phyloP scores from a whole-genome alignment of 345 rosid species.

The Cardamine occulta region DNA sequence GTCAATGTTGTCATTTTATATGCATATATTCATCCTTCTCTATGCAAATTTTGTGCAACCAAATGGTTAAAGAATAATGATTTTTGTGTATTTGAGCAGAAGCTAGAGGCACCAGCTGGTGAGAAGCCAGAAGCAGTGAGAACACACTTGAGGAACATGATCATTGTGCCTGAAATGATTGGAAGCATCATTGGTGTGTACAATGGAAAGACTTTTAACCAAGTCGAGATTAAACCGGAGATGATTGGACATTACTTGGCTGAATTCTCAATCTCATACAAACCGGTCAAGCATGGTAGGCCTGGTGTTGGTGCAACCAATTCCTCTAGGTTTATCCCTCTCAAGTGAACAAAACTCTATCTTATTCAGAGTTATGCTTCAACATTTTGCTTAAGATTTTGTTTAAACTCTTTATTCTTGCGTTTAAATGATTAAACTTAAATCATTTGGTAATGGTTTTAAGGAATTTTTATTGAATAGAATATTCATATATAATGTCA shows the following conservation, averaged over 20 bases:
- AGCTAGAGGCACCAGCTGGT: constrained; percentile 65
- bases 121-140: constrained; percentile 78
- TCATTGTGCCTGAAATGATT: constrained; percentile 62
- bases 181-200: constrained; percentile 33
- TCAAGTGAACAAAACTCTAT: constrained; percentile 54
- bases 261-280: constrained; percentile 59
- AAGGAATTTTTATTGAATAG: not conserved
- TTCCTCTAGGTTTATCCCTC: constrained; percentile 80
- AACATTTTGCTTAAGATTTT: not conserved
- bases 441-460: not conserved
- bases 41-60: not conserved
- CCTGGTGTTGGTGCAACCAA: constrained; percentile 84
- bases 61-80: not conserved
- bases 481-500: not conserved
- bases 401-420: not conserved
- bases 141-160: constrained; percentile 70
- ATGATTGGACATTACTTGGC: constrained; percentile 43
- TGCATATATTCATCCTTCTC: not conserved
- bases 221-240: constrained; percentile 29
- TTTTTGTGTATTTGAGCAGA: constrained; percentile 42
- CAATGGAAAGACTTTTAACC: constrained; percentile 36
- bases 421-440: not conserved
- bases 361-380: not conserved
- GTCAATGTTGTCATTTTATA: not conserved
- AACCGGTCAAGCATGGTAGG: constrained; percentile 75